These are phyloP conservation scores for Marvania coccoides DNA, from an alignment of 139 green algal species.

Conservation along the genomic window DNA sequence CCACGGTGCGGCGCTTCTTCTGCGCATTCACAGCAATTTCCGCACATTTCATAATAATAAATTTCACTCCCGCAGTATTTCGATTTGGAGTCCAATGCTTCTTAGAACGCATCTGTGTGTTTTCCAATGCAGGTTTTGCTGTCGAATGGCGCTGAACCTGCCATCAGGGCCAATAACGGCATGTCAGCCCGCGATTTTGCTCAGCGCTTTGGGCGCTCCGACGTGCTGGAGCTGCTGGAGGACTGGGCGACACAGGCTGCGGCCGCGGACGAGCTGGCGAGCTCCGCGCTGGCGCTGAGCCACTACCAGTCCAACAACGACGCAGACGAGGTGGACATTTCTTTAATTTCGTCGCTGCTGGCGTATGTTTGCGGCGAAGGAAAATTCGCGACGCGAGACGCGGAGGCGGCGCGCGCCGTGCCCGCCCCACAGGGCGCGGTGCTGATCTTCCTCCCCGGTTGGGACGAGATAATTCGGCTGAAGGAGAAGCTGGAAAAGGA, in stretches of 20 bases:
- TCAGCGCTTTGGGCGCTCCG: constrained; percentile 33
- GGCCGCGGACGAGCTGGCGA: constrained; percentile 16
- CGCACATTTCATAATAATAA: no score
- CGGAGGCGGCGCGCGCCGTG: neutral
- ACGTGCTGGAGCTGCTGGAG: constrained; percentile 30
- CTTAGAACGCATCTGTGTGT: no score
- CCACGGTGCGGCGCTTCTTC: no score
- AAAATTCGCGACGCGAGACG: neutral
- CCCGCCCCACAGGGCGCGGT: constrained; percentile 40
- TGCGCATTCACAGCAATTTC: no score
- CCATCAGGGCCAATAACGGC: constrained; percentile 33
- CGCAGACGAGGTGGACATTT: constrained; percentile 52
- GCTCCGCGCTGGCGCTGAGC: constrained; percentile 25
- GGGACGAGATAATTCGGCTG: constrained; percentile 75
- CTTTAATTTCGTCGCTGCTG: constrained; percentile 36
- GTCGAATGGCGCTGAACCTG: constrained; percentile 47
- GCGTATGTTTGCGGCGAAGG: constrained; percentile 36
- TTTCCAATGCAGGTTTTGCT: constrained; percentile 57
- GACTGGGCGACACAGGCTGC: constrained; percentile 5
- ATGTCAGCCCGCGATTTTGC: constrained; percentile 49
- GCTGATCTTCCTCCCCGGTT: constrained; percentile 78
- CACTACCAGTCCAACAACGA: constrained; percentile 35
- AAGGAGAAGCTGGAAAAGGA: constrained; percentile 53
- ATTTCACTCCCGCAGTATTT: no score
- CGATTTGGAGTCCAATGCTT: no score